Percentiles rank a stretch among this genome's conserved stretches.
Conservation (phyloP, 257 asterid species). For the Parsonsia alboflavescens region DNA sequence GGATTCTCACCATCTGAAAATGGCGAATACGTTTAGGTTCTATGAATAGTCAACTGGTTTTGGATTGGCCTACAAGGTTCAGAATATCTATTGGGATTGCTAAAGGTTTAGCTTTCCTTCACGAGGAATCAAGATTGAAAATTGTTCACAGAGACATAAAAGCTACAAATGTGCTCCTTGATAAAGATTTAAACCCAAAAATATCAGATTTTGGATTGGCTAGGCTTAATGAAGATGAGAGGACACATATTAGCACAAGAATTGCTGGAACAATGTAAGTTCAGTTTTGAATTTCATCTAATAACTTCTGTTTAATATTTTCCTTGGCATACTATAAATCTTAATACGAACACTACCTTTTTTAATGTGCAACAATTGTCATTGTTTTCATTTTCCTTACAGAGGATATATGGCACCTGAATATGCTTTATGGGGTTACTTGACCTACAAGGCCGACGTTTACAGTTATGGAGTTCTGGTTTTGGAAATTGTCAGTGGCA, state of each 20-base stretch:
- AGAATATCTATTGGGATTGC: slow-evolving; percentile 72
- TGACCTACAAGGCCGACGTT: slow-evolving; percentile 80
- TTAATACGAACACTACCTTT: neutral
- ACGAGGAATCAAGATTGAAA: slow-evolving; percentile 74
- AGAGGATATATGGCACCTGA: slow-evolving; percentile 98
- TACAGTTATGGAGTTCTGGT: slow-evolving; percentile 85
- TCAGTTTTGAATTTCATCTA: slow-evolving; percentile 4
- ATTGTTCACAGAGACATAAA: slow-evolving; percentile 93
- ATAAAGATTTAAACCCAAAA: slow-evolving; percentile 62
- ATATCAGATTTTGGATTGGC: slow-evolving; percentile 95
- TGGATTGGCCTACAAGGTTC: slow-evolving; percentile 81
- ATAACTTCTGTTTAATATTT: neutral
- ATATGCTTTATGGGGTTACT: slow-evolving; percentile 82
- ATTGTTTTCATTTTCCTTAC: slow-evolving; percentile 19
- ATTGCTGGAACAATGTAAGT: slow-evolving; percentile 91
- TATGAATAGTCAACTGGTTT: slow-evolving; percentile 46
- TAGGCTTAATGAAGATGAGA: slow-evolving; percentile 76
- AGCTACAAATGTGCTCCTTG: slow-evolving; percentile 82
- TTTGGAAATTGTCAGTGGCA: slow-evolving; percentile 75
- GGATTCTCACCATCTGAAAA: neutral
- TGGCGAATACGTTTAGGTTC: slow-evolving; percentile 36
- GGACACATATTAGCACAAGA: slow-evolving; percentile 77
- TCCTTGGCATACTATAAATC: neutral
- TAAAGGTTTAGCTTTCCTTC: slow-evolving; percentile 80
- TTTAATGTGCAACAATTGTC: neutral